Evolutionary conservation across 176 grass and related monocot genomes (phyloP).

Genomic region (Triticum dicoccoides): DNA sequence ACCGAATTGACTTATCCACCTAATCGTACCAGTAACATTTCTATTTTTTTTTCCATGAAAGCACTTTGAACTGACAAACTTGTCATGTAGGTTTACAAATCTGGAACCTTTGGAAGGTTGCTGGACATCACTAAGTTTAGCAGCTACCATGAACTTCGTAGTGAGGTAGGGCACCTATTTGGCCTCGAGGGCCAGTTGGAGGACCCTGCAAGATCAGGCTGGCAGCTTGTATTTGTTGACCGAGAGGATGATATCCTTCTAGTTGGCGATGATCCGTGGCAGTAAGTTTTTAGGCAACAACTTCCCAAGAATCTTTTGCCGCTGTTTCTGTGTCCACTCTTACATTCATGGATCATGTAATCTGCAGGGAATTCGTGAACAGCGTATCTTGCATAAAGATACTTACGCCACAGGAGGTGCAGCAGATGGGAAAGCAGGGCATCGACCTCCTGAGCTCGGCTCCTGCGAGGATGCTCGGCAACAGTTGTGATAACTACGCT

Average conservation of each 20-base stretch:
- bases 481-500: slow-evolving; percentile 62
- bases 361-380: slow-evolving; percentile 88
- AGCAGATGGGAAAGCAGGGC: slow-evolving; percentile 80
- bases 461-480: slow-evolving; percentile 53
- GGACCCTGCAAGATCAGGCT: slow-evolving; percentile 97
- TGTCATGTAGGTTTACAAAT: slow-evolving; percentile 67
- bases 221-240: slow-evolving; percentile 99
- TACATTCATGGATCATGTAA: neutral
- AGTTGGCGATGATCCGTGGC: slow-evolving; percentile 94
- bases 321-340: neutral
- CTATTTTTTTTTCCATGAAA: neutral
- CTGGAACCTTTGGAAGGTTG: slow-evolving; percentile 62
- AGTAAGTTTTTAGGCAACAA: slow-evolving; percentile 51
- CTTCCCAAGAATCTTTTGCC: neutral
- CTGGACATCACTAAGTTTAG: slow-evolving; percentile 88
- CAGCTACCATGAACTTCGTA: slow-evolving; percentile 79
- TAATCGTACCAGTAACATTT: neutral
- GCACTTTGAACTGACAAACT: slow-evolving; percentile 26
- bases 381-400: slow-evolving; percentile 96
- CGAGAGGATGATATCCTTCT: slow-evolving; percentile 87
- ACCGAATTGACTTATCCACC: slow-evolving; percentile 19
- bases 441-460: slow-evolving; percentile 52
- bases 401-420: slow-evolving; percentile 82
- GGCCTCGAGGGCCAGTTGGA: slow-evolving; percentile 89
- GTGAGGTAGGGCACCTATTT: slow-evolving; percentile 76